Base-by-base conservation (phyloP, 768 basidiomycete genomes). In the Boletus subparvulus region DNA sequence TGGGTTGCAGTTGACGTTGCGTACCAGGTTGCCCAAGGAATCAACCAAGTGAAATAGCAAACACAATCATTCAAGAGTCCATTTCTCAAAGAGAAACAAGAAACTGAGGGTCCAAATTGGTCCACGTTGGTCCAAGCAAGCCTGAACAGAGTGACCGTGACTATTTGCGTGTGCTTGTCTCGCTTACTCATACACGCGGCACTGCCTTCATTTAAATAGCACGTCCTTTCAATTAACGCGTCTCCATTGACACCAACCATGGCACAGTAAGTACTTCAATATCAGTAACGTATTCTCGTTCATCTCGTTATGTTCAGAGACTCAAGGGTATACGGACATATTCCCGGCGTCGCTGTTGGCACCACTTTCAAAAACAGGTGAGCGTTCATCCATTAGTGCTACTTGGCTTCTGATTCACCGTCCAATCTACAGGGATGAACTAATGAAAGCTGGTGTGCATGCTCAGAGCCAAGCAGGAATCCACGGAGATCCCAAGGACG, bases 391-490 rank as follows among this genome's bases (percentile, higher is more conserved):
- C 1, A 3, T 33, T 7, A 24, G 21, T 21, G 21, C 44, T 6
- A 0, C 24, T 24, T 39, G 5, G 17, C 14, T 30, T 16, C 17
- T 10, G 9, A 50, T n/a, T 17, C 36, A 47, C n/a, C n/a, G 14
- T 30, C 44, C n/a, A 21, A 10, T 26, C 36, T 10, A 17, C 58
- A 73, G 77, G 40, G 46, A 14, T 0, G 64, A 41, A 0, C 60
- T 75, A 6, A 55, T 60, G 13, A 48, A 19, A 37, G 61, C 70
- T 28, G 74, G 74, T 0, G 69, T 77, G 1, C 78, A 79, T 53
- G 68, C 60, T 7, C 71, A 56, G 11, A 50, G 19, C 2, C 66
- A 71, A 47, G 73, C 69, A n/a, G 78, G 78, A 4, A 79, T 79
- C 13, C 74, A 74, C 14, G 77, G 78, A 1, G 67, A 70, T 28